Evolutionary conservation across 345 rosid species (phyloP), one percentile per base, ranked within the genome.

Genomic region (Noccaea caerulescens): DNA sequence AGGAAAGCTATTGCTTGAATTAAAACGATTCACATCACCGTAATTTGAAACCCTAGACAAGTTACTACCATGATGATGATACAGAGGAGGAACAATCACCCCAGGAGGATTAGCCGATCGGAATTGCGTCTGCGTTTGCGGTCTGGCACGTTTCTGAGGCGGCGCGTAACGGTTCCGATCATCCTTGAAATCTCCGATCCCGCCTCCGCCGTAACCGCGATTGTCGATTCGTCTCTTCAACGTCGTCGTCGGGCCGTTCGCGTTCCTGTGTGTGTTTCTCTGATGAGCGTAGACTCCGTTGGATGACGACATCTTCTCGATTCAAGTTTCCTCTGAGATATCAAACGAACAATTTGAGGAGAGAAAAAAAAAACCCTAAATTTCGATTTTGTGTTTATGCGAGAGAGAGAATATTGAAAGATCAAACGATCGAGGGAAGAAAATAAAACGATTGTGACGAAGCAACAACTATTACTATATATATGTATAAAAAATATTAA

Each of bases 41-140:
- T 37, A 38, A 68, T 61, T 63, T n/a, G 59, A 54, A 76, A 69
- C 70, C 79, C 79, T 69, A 76, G 79, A 69, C 68, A 76, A 0
- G 75, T 54, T 60, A 60, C 41, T 30, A 39, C n/a, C 45, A 71
- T 47, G 54, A 63, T 43, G 49, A 44, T 33, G 57, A 63, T 71
- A 71, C 63, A 60, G 63, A 72, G 68, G 64, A 44, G 30, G 30
- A 27, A 1, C 2, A 1, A 9, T 14, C 41, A 12, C 8, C 10
- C 6, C 66, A 13, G 10, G 14, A 12, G 43, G 44, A 34, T 56
- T 16, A 16, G 32, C 46, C 45, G 74, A 55, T 63, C 33, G 33
- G 6, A 49, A 49, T 8, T 38, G 71, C 13, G 63, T 0, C 33
- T 66, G 73, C 68, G 74, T 3, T 18, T 67, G 58, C 1, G 57